Conservation (phyloP, 2,329 filamentous ascomycete species). For the Colletotrichum godetiae region DNA sequence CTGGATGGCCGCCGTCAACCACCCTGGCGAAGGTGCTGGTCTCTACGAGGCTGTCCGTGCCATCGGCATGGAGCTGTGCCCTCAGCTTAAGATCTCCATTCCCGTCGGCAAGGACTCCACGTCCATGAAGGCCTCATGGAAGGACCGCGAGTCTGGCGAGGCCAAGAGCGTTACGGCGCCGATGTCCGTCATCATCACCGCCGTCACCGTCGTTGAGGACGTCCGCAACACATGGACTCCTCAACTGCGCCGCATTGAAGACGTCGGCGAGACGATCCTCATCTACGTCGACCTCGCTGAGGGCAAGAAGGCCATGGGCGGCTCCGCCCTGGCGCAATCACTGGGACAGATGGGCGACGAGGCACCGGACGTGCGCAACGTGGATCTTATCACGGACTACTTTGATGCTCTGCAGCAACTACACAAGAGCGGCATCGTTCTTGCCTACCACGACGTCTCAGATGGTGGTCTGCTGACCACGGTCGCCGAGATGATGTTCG, state of each 20-base stretch:
- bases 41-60: constrained; percentile 95
- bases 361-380: constrained; percentile 86
- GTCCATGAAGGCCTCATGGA: constrained; percentile 99
- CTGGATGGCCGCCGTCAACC: constrained; percentile 98
- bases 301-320: constrained; percentile 85
- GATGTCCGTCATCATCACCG: constrained; percentile 89
- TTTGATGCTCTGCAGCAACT: constrained; percentile 84
- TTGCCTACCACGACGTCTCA: constrained; percentile 94
- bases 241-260: constrained; percentile 82
- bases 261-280: constrained; percentile 88
- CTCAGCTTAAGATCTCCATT: constrained; percentile 89
- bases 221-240: constrained; percentile 94
- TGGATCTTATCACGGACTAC: constrained; percentile 85
- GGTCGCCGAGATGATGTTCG: constrained; percentile 97
- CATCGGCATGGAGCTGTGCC: constrained; percentile 92
- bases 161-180: constrained; percentile 91
- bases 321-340: constrained; percentile 90
- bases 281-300: constrained; percentile 91
- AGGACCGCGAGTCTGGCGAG: constrained; percentile 72
- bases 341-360: constrained; percentile 88
- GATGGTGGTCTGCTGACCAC: constrained; percentile 94
- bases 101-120: constrained; percentile 98
- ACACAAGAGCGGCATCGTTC: constrained; percentile 72
- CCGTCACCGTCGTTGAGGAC: constrained; percentile 86
- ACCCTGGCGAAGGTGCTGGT: constrained; percentile 90